Conservation (phyloP, 2,329 filamentous ascomycete genomes). For the Teratosphaeria nubilosa region DNA sequence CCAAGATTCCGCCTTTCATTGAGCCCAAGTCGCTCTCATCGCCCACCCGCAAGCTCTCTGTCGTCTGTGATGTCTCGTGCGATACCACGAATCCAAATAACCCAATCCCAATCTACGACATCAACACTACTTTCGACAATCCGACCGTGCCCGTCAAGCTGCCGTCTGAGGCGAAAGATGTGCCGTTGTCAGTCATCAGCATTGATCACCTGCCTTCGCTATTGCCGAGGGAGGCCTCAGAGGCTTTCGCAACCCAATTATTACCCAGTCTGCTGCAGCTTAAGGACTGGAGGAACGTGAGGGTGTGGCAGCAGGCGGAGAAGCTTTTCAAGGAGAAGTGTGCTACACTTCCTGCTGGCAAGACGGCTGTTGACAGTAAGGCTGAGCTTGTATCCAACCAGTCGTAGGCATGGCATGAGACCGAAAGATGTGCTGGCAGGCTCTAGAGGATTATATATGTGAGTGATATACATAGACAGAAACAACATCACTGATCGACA, state of each 20-base stretch:
- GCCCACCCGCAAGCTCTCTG: conserved; percentile 57
- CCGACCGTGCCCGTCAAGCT: conserved; percentile 71
- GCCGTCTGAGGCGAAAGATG: conserved; percentile 39
- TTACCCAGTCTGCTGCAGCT: conserved; percentile 68
- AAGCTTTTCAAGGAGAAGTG: conserved; percentile 79
- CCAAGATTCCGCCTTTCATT: conserved; percentile 73
- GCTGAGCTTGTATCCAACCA: conserved; percentile 6
- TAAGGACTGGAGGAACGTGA: conserved; percentile 60
- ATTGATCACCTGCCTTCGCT: conserved; percentile 80
- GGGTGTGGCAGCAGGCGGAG: conserved; percentile 79
- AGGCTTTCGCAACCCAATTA: conserved; percentile 71
- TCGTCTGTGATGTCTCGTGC: conserved; percentile 65
- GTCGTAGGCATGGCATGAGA: conserved; percentile 1
- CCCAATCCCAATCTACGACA: conserved; percentile 69
- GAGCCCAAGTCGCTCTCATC: conserved; percentile 57
- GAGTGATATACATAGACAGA: background rate
- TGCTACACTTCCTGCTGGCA: conserved; percentile 48
- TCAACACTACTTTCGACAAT: conserved; percentile 76
- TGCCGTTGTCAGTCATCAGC: conserved; percentile 66
- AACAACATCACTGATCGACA: background rate
- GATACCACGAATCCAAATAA: conserved; percentile 66
- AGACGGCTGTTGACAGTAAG: conserved; percentile 4
- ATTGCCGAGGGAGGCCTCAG: conserved; percentile 74
- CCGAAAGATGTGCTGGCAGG: background rate
- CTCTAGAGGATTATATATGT: background rate